phyloP scores from a whole-genome alignment of 1,139 yeast species.

The Suhomyces anneliseae region DNA sequence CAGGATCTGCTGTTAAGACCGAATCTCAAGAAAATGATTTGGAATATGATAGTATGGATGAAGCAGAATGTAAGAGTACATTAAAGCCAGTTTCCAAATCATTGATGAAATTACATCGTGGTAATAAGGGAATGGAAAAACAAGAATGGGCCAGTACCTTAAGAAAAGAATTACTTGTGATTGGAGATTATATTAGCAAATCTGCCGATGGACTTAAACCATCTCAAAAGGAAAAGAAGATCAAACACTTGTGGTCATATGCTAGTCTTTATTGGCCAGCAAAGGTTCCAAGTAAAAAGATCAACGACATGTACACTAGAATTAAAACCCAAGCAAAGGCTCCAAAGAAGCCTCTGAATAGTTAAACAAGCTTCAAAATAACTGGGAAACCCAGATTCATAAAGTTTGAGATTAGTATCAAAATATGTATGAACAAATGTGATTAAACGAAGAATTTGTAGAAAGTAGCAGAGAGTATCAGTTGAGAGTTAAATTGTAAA shows the following conservation, averaged over 20 bases:
- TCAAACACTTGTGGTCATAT: constrained; percentile 85
- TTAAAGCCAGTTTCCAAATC: constrained; percentile 77
- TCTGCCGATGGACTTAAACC: constrained; percentile 3
- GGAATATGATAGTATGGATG: constrained; percentile 85
- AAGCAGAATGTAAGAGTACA: constrained; percentile 59
- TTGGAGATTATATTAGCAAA: constrained; percentile 67
- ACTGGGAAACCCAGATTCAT: no score
- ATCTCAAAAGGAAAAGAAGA: constrained; percentile 29
- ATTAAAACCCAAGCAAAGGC: constrained; percentile 28
- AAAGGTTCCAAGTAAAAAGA: constrained; percentile 76
- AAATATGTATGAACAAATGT: background rate
- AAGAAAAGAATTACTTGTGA: constrained; percentile 70
- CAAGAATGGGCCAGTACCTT: constrained; percentile 80
- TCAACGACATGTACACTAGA: constrained; percentile 82
- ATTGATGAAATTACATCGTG: constrained; percentile 71
- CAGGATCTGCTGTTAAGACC: constrained; percentile 6
- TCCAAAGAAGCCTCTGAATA: constrained; percentile 7
- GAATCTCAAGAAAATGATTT: constrained; percentile 29
- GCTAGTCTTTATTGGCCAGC: constrained; percentile 95
- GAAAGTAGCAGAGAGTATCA: no score
- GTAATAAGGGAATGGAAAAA: constrained; percentile 79
- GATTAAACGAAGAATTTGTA: background rate
- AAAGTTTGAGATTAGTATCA: no score
- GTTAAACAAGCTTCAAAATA: background rate
- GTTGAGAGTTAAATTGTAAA: no score